Evolutionary conservation across 768 basidiomycete genomes (phyloP).

Genomic region (Nidula microcarpa): DNA sequence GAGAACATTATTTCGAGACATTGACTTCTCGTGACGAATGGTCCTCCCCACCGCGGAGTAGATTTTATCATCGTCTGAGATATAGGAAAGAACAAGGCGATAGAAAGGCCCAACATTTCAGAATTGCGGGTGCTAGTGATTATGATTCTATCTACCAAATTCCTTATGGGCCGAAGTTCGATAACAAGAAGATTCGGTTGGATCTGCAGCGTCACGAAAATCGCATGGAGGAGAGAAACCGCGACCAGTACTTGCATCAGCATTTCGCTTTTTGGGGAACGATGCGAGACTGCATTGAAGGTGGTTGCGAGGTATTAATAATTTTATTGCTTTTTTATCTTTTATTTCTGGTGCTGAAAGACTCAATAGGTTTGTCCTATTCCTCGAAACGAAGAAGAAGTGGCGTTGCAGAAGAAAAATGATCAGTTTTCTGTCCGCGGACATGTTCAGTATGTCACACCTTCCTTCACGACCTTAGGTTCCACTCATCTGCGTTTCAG

Average conservation of each 20-base stretch:
- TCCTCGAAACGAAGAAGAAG: constrained; percentile 54
- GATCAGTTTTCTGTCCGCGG: constrained; percentile 52
- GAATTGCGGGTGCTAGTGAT: constrained; percentile 55
- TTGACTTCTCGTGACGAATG: constrained; percentile 46
- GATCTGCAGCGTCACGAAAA: constrained; percentile 35
- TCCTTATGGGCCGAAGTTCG: constrained; percentile 61
- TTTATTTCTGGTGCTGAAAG: background rate
- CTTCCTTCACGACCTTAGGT: background rate
- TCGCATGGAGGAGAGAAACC: too few species aligned
- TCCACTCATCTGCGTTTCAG: constrained; percentile 18
- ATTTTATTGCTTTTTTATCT: background rate
- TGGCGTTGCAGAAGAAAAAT: constrained; percentile 46
- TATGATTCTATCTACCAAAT: constrained; percentile 53
- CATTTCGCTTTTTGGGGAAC: constrained; percentile 64
- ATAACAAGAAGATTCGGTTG: constrained; percentile 54
- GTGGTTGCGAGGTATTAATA: constrained; percentile 52
- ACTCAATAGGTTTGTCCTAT: constrained; percentile 45
- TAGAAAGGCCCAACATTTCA: constrained; percentile 41
- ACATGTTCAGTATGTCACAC: constrained; percentile 38
- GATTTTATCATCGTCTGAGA: constrained; percentile 15
- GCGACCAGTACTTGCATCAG: constrained; percentile 50
- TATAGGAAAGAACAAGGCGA: constrained; percentile 51
- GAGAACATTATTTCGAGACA: constrained; percentile 42
- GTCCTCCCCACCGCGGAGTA: constrained; percentile 28
- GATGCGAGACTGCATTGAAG: constrained; percentile 52